Conservation (phyloP, 129 eudicot genomes). For the Pittosporum tobira region DNA sequence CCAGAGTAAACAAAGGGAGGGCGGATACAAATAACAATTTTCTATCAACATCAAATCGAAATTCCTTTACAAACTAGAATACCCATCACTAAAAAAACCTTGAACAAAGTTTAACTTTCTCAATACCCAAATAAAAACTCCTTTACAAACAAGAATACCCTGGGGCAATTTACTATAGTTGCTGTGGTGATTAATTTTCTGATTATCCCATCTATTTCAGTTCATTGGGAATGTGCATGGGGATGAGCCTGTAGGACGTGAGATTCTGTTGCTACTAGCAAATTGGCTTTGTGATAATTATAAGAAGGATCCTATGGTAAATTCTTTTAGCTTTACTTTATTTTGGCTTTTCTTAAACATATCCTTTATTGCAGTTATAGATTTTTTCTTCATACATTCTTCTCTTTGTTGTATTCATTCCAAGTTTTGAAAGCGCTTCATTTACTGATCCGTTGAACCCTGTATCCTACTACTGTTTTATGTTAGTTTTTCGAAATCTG, state of each 20-base stretch:
- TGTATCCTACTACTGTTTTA: not conserved
- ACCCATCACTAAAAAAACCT: too few relatives aligned
- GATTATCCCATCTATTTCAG: constrained; percentile 34
- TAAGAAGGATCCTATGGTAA: constrained; percentile 83
- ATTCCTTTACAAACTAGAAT: too few relatives aligned
- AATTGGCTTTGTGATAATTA: constrained; percentile 94
- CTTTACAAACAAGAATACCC: too few relatives aligned
- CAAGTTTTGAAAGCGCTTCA: not conserved
- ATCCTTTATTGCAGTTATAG: not conserved
- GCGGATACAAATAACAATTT: too few relatives aligned
- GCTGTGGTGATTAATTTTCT: constrained; percentile 17
- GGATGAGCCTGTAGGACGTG: constrained; percentile 98
- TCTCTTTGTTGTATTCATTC: not conserved
- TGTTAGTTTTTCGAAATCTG: not conserved
- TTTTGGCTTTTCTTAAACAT: constrained; percentile 4
- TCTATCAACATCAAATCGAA: too few relatives aligned
- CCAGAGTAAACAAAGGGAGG: too few relatives aligned
- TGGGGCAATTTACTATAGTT: not conserved
- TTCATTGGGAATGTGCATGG: constrained; percentile 97
- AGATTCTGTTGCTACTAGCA: constrained; percentile 73
- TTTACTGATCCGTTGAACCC: not conserved
- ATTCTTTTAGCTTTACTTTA: constrained; percentile 16
- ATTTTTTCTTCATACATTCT: not conserved
- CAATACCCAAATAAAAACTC: too few relatives aligned
- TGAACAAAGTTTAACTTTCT: too few relatives aligned